Evolutionary conservation across 352 stramenopile genomes (phyloP), one percentile per base, ranked within the genome.

Genomic region (Pythium rhizo-oryzae): DNA sequence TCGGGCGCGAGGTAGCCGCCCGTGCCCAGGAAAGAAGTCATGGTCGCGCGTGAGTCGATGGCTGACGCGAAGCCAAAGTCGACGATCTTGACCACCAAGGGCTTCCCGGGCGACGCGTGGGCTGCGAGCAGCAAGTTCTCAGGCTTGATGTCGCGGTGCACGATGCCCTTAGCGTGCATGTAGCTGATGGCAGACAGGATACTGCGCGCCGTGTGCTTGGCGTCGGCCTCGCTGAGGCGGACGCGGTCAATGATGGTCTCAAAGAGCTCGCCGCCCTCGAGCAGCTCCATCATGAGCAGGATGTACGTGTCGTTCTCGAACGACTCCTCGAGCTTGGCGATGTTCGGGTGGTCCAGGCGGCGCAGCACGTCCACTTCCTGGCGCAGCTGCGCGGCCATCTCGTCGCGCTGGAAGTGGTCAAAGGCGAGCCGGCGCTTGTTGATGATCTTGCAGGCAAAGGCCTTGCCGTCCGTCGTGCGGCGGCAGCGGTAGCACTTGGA

Each of bases 61-160:
- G 97, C 80, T 75, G 99, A 99, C 39, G 91, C 91, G 47, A 99
- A 91, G 8, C 97, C 97, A 89, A 99, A 99, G 80, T 99, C 97
- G 72, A 99, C 99, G 61, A 99, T 98, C 80, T 99, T 99, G 16
- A 99, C 77, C 2, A 79, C 62, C 58, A 93, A 41, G 7, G 61
- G 37, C 24, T 65, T 65, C 8, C 59, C 72, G 9, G 57, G 61
- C 23, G 79, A 65, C 3, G 82, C 66, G 18, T 59, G 35, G 37
- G 84, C 62, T 1, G 79, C 69, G 13, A 94, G 74, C 23, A 99
- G 78, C 49, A 99, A 81, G 78, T 99, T 99, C 76, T 99, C 98
- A 0, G 97, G 97, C 81, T 99, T 99, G 77, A 99, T 99, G 70
- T 99, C 98, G 51, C 98, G 87, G 73, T 99, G 98, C 75, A 99